Base-by-base conservation (phyloP, 495 filamentous ascomycete species). In the Rostrohypoxylon terebratum region DNA sequence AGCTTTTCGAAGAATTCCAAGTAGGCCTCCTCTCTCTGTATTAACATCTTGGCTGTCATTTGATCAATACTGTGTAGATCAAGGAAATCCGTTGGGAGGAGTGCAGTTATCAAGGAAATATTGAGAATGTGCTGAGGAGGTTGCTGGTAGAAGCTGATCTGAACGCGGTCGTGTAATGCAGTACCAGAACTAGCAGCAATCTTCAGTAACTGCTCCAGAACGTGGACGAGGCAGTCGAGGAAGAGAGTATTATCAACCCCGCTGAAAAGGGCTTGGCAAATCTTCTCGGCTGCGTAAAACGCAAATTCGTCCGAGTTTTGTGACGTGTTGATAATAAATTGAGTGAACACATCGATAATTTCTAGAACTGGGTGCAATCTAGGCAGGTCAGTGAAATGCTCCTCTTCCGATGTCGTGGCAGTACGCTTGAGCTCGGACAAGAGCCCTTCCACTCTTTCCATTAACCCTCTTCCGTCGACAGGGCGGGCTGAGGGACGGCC, bases 61-160 rank as follows among this genome's bases (percentile, higher is more conserved):
- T 86, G 84, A 71, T 99, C 96, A 23, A 98, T 88, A 44, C 90
- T 91, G 61, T 90, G 87, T 69, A 94, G 87, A 69, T 97, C 93
- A 33, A 98, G 78, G 23, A 97, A 84, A 48, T 93, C 90, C 0
- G 84, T 85, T 38, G 78, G 81, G 38, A 97, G 88, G 34, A 98
- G 82, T 45, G 91, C 88, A 25, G 91, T 83, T 14, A 92, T 94
- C 21, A 97, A 89, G 10, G 89, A 86, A 6, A 93, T 86, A 71
- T 93, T 92, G 70, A 97, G 89, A 76, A 97, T 87, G 65, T 89
- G 87, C 65, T 94, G 88, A 34, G 93, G 91, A 25, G 92, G 87
- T 66, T 91, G 83, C 54, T 81, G 78, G 45, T 83, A 80, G 28
- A 91, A 89, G 33, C 94, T 85, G 81, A 88, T 89, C 40, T 91